phyloP scores from a whole-genome alignment of 208 protist genomes.

The Wallacemonas rigidus region DNA sequence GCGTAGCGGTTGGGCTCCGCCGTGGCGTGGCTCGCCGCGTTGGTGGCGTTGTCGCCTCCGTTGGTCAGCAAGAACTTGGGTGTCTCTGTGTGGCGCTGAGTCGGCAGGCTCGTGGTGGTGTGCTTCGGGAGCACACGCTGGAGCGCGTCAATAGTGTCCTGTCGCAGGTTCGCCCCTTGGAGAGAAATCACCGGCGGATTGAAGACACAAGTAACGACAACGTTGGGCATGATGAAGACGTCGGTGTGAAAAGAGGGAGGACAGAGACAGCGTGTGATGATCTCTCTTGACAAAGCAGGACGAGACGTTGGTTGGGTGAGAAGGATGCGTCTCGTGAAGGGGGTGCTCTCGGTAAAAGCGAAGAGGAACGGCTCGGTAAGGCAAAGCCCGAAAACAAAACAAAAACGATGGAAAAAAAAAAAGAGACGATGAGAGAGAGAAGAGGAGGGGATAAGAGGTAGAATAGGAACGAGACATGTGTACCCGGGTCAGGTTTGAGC shows the following conservation, averaged over 20 bases:
- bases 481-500: no score
- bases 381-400: no score
- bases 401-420: no score
- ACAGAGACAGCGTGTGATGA: background rate
- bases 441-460: no score
- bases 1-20: slow-evolving; percentile 40
- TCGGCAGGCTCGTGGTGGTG: slow-evolving; percentile 60
- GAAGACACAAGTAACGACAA: slow-evolving; percentile 81
- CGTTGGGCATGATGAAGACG: slow-evolving; percentile 67
- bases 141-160: slow-evolving; percentile 78
- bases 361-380: no score
- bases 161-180: slow-evolving; percentile 67
- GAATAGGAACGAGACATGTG: no score
- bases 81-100: slow-evolving; percentile 37
- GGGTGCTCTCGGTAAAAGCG: no score
- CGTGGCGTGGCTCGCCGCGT: background rate
- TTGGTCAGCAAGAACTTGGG: slow-evolving; percentile 51
- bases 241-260: slow-evolving; percentile 8
- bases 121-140: slow-evolving; percentile 62
- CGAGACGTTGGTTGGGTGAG: no score
- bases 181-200: slow-evolving; percentile 77
- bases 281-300: no score
- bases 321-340: no score
- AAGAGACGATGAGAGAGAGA: no score
- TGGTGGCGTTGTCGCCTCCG: slow-evolving; percentile 19